Evolutionary conservation across 495 filamentous ascomycete species (phyloP).

Genomic region (Neurospora sp.): DNA sequence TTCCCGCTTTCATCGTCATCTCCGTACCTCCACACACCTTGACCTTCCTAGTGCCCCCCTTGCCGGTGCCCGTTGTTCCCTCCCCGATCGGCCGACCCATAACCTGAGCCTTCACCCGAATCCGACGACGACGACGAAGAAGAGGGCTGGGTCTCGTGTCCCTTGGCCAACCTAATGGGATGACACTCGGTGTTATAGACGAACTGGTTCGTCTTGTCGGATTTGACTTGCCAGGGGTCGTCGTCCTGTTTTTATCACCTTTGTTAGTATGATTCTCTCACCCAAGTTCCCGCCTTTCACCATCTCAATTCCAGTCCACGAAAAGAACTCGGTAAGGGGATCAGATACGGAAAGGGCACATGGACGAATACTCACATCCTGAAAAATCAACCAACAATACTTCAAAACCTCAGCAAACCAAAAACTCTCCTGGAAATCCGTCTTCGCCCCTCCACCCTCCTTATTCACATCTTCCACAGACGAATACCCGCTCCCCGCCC

Average conservation of each 20-base stretch:
- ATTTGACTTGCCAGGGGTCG: conserved; percentile 55
- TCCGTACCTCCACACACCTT: background rate
- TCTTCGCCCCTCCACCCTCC: conserved; percentile 47
- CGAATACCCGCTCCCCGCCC: conserved; percentile 57
- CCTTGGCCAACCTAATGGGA: conserved; percentile 48
- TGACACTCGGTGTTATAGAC: conserved; percentile 86
- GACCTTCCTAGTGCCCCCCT: background rate
- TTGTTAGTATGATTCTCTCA: background rate
- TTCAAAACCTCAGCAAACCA: conserved; percentile 87
- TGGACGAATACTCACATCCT: conserved; percentile 15
- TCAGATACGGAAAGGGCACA: too few relatives aligned
- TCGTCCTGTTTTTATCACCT: conserved; percentile 24
- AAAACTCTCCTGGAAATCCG: conserved; percentile 78
- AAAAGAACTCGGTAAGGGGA: too few relatives aligned
- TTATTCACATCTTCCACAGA: conserved; percentile 58
- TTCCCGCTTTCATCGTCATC: background rate
- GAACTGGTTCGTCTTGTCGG: conserved; percentile 48
- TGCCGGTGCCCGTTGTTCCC: background rate
- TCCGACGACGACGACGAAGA: background rate
- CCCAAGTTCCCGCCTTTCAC: too few relatives aligned
- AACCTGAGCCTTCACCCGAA: background rate
- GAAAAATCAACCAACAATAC: conserved; percentile 61
- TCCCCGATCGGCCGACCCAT: background rate
- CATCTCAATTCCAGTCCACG: too few relatives aligned
- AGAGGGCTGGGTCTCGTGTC: background rate